Evolutionary conservation across 768 basidiomycete species (phyloP).

Genomic region (Serpula lacrymans): DNA sequence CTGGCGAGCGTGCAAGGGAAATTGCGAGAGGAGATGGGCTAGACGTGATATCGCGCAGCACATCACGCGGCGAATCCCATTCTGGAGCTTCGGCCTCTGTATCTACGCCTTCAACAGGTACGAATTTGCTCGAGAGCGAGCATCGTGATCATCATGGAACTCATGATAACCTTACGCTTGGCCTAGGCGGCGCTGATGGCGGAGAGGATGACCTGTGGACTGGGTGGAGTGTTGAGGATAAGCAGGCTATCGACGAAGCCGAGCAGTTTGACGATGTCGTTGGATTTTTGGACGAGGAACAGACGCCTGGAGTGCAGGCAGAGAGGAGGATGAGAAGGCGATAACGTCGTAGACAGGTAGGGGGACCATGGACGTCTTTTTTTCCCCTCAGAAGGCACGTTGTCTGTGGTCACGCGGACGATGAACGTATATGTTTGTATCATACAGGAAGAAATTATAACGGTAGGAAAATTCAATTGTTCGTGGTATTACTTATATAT

Average conservation of each 20-base stretch:
- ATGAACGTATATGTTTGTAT: no score
- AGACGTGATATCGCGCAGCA: slow-evolving; percentile 18
- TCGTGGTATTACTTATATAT: no score
- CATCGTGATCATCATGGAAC: no score
- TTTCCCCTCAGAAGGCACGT: no score
- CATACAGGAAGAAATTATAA: no score
- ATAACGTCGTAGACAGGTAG: slow-evolving; percentile 4
- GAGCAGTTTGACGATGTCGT: slow-evolving; percentile 31
- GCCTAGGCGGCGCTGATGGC: slow-evolving; percentile 1
- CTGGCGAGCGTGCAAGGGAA: no score
- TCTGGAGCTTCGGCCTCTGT: slow-evolving; percentile 28
- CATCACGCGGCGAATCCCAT: slow-evolving; percentile 23
- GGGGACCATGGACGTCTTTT: no score
- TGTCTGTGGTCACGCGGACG: no score
- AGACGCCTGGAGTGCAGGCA: slow-evolving; percentile 15
- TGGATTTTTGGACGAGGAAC: slow-evolving; percentile 31
- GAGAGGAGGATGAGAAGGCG: slow-evolving; percentile 9
- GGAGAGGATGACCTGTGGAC: slow-evolving; percentile 20
- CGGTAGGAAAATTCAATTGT: no score
- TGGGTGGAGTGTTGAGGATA: slow-evolving; percentile 23
- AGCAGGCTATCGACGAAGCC: slow-evolving; percentile 26
- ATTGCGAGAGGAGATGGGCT: slow-evolving; percentile 14
- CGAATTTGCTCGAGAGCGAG: slow-evolving; percentile 13
- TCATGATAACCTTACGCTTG: no score
- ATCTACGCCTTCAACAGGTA: slow-evolving; percentile 39